These are phyloP conservation scores for Teunomyces tritomae DNA, from an alignment of 805 yeast species.

Conservation along the genomic window DNA sequence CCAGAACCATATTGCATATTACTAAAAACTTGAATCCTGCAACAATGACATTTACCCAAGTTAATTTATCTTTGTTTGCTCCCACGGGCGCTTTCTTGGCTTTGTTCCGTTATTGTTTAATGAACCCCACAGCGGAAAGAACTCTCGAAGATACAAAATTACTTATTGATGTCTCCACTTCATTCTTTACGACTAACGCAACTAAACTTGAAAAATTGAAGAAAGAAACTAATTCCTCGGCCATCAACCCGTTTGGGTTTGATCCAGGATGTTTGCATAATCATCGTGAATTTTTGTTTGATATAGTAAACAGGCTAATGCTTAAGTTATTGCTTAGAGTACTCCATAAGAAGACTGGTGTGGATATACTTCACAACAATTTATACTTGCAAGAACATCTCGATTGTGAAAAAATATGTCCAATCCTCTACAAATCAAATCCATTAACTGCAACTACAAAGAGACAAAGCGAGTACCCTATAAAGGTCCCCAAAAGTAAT, in stretches of 20 bases:
- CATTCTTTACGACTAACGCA: slow-evolving; percentile 11
- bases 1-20: slow-evolving; percentile 23
- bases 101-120: slow-evolving; percentile 15
- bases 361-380: not conserved
- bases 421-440: not conserved
- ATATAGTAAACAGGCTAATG: not conserved
- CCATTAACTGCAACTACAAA: not conserved
- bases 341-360: not conserved
- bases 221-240: not conserved
- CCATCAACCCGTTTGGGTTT: not conserved
- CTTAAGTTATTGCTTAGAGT: slow-evolving; percentile 1
- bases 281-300: slow-evolving; percentile 2
- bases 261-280: slow-evolving; percentile 2
- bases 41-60: slow-evolving; percentile 15
- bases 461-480: not conserved
- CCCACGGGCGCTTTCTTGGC: slow-evolving; percentile 29
- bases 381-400: not conserved
- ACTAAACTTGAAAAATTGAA: slow-evolving; percentile 1
- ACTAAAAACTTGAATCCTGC: slow-evolving; percentile 10
- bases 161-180: slow-evolving; percentile 21
- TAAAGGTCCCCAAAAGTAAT: not conserved
- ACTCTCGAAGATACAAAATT: slow-evolving; percentile 25
- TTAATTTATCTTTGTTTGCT: slow-evolving; percentile 30
- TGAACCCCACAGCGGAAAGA: slow-evolving; percentile 25
- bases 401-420: not conserved